Conservation (phyloP, 768 basidiomycete species). For the Suillus cothurnatus region DNA sequence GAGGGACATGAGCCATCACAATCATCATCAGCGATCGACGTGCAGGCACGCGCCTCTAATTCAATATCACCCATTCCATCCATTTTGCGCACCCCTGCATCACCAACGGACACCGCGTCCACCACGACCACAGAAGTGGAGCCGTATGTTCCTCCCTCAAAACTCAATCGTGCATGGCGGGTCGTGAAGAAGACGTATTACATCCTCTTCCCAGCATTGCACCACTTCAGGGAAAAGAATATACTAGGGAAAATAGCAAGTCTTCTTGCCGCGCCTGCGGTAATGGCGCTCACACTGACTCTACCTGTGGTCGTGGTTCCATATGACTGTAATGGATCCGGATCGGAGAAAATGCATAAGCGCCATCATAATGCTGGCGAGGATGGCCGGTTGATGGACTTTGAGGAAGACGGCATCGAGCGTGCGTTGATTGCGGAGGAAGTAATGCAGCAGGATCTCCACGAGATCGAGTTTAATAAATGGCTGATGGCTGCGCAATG, state of each 20-base stretch:
- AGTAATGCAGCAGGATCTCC: constrained; percentile 68
- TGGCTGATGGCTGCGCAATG: constrained; percentile 89
- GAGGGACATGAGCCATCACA: constrained; percentile 13
- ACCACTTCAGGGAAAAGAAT: constrained; percentile 71
- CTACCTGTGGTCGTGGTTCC: constrained; percentile 84
- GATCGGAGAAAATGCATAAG: constrained; percentile 25
- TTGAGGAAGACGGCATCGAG: constrained; percentile 77
- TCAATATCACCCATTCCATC: constrained; percentile 48
- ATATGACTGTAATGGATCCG: constrained; percentile 33
- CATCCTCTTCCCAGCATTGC: constrained; percentile 85
- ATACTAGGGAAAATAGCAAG: constrained; percentile 70
- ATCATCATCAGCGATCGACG: background rate
- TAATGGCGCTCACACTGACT: constrained; percentile 84
- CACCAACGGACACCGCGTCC: constrained; percentile 40
- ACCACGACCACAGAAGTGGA: constrained; percentile 48
- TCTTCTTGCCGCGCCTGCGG: constrained; percentile 83
- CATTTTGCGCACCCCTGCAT: constrained; percentile 57
- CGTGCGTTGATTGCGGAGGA: constrained; percentile 73
- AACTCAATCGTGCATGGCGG: constrained; percentile 37
- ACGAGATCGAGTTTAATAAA: constrained; percentile 69
- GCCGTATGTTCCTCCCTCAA: constrained; percentile 42
- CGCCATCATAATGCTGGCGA: constrained; percentile 22
- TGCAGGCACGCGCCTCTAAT: constrained; percentile 15
- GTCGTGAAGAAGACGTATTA: constrained; percentile 49
- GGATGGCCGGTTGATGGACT: constrained; percentile 58